phyloP scores from a whole-genome alignment of 148 eudicot genomes.

The Persicaria tinctoria region DNA sequence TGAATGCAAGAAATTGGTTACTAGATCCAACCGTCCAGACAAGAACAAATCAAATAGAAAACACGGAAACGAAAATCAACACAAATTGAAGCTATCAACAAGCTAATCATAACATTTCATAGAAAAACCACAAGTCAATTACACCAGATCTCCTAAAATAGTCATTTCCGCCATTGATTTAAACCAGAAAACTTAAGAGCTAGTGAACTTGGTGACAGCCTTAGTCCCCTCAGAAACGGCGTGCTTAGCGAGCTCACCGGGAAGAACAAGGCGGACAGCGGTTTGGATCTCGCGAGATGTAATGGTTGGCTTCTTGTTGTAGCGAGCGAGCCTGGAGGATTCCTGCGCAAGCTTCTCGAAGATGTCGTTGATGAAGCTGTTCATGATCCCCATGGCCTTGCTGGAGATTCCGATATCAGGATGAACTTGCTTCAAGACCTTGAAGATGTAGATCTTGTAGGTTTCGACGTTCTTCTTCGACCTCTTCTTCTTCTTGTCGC shows the following conservation, averaged over 20 bases:
- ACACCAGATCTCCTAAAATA: too few species aligned
- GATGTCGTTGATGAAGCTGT: slow-evolving; percentile 17
- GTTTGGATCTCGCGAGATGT: slow-evolving; percentile 15
- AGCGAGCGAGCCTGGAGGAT: slow-evolving; percentile 7
- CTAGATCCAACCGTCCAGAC: not conserved
- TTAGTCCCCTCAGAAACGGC: slow-evolving; percentile 16
- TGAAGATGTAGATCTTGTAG: slow-evolving; percentile 19
- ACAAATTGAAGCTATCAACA: not conserved
- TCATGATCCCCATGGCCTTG: slow-evolving; percentile 16
- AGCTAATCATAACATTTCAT: not conserved
- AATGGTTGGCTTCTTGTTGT: slow-evolving; percentile 12
- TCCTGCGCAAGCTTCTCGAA: slow-evolving; percentile 16
- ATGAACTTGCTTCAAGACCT: slow-evolving; percentile 15
- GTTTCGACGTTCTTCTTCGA: slow-evolving; percentile 12
- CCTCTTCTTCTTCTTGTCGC: slow-evolving; percentile 16
- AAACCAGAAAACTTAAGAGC: not conserved
- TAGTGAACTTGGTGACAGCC: slow-evolving; percentile 15
- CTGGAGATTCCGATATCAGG: slow-evolving; percentile 16
- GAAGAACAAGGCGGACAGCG: slow-evolving; percentile 13
- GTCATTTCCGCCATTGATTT: too few species aligned
- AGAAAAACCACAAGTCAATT: too few species aligned
- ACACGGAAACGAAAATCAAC: too few species aligned
- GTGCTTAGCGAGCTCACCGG: slow-evolving; percentile 14
- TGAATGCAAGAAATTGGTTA: not conserved
- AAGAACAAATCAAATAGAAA: not conserved